phyloP scores from a whole-genome alignment of 78 protist species.

The Dictyostelium brefeldianum region DNA sequence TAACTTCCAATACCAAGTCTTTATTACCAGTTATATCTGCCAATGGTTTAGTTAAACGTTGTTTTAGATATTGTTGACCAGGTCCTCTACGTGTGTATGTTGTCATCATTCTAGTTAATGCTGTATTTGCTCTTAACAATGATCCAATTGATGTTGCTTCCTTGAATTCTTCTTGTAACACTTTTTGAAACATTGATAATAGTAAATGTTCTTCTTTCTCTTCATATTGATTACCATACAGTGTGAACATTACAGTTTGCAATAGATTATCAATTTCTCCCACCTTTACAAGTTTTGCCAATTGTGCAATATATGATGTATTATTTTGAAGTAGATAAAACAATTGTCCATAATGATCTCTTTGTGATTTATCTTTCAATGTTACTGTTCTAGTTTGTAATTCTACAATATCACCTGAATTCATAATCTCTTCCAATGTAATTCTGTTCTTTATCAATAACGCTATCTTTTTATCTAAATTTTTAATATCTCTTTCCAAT shows the following conservation, averaged over 20 bases:
- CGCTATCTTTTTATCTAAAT: slow-evolving; percentile 85
- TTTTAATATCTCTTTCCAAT: slow-evolving; percentile 75
- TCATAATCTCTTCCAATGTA: slow-evolving; percentile 76
- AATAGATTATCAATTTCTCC: slow-evolving; percentile 85
- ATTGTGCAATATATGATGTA: slow-evolving; percentile 74
- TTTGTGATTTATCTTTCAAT: slow-evolving; percentile 67
- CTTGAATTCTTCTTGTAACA: slow-evolving; percentile 70
- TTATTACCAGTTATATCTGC: slow-evolving; percentile 28
- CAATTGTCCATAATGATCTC: slow-evolving; percentile 81
- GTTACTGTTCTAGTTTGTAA: slow-evolving; percentile 26
- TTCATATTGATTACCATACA: slow-evolving; percentile 89
- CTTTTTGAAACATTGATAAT: slow-evolving; percentile 84
- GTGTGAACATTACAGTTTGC: slow-evolving; percentile 87
- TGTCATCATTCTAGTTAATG: slow-evolving; percentile 89
- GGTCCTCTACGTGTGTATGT: slow-evolving; percentile 91
- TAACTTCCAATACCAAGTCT: slow-evolving; percentile 68
- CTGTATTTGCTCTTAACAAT: slow-evolving; percentile 87
- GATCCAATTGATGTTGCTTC: slow-evolving; percentile 63
- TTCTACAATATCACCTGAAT: slow-evolving; percentile 67
- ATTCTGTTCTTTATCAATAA: slow-evolving; percentile 78
- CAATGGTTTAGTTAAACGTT: slow-evolving; percentile 64
- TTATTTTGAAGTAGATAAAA: slow-evolving; percentile 85
- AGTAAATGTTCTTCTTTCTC: slow-evolving; percentile 85
- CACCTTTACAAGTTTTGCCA: slow-evolving; percentile 71
- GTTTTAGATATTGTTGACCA: slow-evolving; percentile 87